Evolutionary conservation across 345 rosid genomes (phyloP), one percentile per base, ranked within the genome.

Genomic region (Erysimum cheiranthoides): DNA sequence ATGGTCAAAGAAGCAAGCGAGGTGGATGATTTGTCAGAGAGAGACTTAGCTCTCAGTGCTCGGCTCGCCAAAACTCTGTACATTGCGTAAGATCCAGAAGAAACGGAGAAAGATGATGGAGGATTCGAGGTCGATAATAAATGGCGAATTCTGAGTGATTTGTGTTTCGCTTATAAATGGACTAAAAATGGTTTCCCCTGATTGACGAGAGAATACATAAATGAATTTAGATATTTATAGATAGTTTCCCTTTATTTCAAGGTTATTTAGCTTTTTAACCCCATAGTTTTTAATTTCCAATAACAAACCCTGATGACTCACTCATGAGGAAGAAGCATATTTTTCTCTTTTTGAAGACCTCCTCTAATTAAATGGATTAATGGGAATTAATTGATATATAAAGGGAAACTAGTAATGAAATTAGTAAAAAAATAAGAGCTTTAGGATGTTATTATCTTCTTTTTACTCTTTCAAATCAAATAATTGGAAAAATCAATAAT

Each of bases 21-120:
- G 77, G 39, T 27, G 0, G 73, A 27, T 43, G 82, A 70, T 73
- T 82, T 77, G 18, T 56, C 43, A 73, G 0, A 82, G 70, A 83
- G 70, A 71, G 85, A 86, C 61, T 79, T 70, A 66, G 76, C 74
- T 82, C 86, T 79, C 5, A 85, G 43, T 54, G 61, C 83, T 68
- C 78, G 56, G 78, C 71, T 62, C 46, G 66, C 76, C 12, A 84
- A 60, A 59, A 78, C 68, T 78, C 84, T 85, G 75, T 83, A 66
- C 96, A 88, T 88, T 61, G 66, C 59, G 43, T 76, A 66, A 52
- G 81, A 73, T 78, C 65, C 46, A 78, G 36, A 58, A 59, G 78
- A 34, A 59, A 46, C 66, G 51, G 65, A 69, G 71, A 53, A 54
- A 54, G 65, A 71, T 52, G 61, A 56, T 38, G 62, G 25, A 59